A percentile compares a stretch with the other conserved stretches of the same genome.
phyloP scores from a whole-genome alignment of 2,329 filamentous ascomycete genomes.

The Neophaeococcomyces aloes region DNA sequence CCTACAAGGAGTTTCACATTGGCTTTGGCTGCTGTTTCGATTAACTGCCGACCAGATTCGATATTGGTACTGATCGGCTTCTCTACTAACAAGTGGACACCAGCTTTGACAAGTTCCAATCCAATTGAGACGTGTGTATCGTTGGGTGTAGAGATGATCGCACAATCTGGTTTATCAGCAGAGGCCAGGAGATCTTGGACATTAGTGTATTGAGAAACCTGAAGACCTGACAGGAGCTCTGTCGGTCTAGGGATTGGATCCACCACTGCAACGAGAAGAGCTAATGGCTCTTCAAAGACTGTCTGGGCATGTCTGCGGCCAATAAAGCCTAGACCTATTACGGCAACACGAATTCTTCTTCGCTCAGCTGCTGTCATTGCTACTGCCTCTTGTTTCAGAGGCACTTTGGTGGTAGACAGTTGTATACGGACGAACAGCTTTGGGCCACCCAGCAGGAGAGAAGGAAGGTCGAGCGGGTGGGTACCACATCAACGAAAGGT shows the following conservation, averaged over 20 bases:
- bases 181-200: neutral
- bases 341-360: too few species aligned
- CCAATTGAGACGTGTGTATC: slow-evolving; percentile 11
- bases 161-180: slow-evolving; percentile 4
- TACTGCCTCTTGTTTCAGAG: too few species aligned
- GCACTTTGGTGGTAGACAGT: too few species aligned
- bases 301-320: slow-evolving; percentile 8
- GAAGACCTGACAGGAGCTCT: too few species aligned
- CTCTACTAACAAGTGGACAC: slow-evolving; percentile 14
- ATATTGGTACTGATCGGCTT: slow-evolving; percentile 12
- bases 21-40: slow-evolving; percentile 1
- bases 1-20: slow-evolving; percentile 11
- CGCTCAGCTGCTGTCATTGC: too few species aligned
- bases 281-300: neutral
- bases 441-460: too few species aligned
- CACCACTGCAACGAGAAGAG: slow-evolving; percentile 4
- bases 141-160: slow-evolving; percentile 15
- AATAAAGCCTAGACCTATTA: slow-evolving; percentile 9
- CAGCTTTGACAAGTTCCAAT: slow-evolving; percentile 6
- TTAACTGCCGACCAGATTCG: neutral
- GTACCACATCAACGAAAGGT: too few species aligned
- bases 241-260: slow-evolving; percentile 4
- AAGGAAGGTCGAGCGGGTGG: too few species aligned
- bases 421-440: too few species aligned
- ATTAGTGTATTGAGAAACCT: neutral